Percentiles rank a stretch among this genome's conserved stretches.
These are phyloP conservation scores for Pseudevernia furfuracea DNA, from an alignment of 495 filamentous ascomycete genomes.

Conservation along the genomic window DNA sequence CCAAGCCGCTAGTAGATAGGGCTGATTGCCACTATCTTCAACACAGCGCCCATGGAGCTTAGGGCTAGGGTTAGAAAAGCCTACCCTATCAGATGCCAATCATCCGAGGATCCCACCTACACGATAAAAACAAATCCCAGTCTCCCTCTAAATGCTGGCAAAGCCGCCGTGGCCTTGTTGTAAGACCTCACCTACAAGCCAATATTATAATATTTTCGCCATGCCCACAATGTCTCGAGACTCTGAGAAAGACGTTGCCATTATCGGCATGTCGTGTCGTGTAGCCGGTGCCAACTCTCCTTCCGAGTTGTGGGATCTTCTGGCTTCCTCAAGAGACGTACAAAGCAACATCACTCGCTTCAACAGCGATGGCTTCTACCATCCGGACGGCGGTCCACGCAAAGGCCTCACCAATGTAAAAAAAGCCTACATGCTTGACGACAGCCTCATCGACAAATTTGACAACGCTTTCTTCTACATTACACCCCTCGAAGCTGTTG, in stretches of 20 bases:
- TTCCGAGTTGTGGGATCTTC: conserved; percentile 37
- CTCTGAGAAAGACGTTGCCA: conserved; percentile 36
- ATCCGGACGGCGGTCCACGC: conserved; percentile 6
- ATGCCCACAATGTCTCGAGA: conserved; percentile 4
- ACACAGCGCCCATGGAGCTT: no score
- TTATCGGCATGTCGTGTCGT: conserved; percentile 46
- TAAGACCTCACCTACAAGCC: neutral
- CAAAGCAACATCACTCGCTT: conserved; percentile 20
- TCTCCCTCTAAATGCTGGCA: neutral
- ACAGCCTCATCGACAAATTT: conserved; percentile 36
- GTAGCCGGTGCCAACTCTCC: conserved; percentile 43
- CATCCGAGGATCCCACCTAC: no score
- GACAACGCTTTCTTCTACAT: conserved; percentile 54
- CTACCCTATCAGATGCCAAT: no score
- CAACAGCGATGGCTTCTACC: conserved; percentile 8
- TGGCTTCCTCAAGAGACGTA: conserved; percentile 9
- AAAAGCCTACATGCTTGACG: conserved; percentile 34
- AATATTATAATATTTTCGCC: neutral
- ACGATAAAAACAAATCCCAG: no score
- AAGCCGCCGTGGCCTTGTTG: neutral
- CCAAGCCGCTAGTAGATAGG: no score
- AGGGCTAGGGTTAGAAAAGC: no score
- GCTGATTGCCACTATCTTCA: no score
- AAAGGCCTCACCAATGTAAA: conserved; percentile 20
- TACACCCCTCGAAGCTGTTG: conserved; percentile 44